These are phyloP conservation scores for Dalechampia spathulata DNA, from an alignment of 441 rosid genomes.

Conservation along the genomic window DNA sequence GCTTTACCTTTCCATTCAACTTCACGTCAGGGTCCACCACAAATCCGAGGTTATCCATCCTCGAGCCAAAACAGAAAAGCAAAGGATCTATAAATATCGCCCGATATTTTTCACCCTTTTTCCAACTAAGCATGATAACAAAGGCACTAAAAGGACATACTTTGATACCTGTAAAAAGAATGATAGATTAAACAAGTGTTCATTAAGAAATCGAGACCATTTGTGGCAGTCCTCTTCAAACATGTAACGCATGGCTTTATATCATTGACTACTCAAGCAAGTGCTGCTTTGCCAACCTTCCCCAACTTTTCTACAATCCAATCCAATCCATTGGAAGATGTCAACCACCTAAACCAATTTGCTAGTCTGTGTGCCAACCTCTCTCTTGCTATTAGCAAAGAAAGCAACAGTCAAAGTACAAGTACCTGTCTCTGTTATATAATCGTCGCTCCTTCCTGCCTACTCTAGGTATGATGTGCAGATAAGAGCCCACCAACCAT, in stretches of 20 bases:
- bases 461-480: slow-evolving; percentile 2
- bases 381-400: background rate
- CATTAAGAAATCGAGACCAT: background rate
- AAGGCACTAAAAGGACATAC: slow-evolving; percentile 4
- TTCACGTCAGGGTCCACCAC: background rate
- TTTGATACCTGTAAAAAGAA: background rate
- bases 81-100: background rate
- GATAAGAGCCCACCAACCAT: background rate
- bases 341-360: background rate
- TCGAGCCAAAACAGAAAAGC: background rate
- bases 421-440: background rate
- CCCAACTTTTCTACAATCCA: background rate
- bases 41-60: slow-evolving; percentile 12
- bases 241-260: background rate
- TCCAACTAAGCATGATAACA: background rate
- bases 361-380: background rate
- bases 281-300: background rate
- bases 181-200: background rate
- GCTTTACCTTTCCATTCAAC: background rate
- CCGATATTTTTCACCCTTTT: background rate
- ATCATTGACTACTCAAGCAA: background rate
- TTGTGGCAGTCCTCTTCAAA: slow-evolving; percentile 2
- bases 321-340: background rate
- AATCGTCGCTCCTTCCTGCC: slow-evolving; percentile 12
- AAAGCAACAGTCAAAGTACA: background rate